These are phyloP conservation scores for Pulveroboletus frians DNA, from an alignment of 768 basidiomycete species.

Conservation along the genomic window DNA sequence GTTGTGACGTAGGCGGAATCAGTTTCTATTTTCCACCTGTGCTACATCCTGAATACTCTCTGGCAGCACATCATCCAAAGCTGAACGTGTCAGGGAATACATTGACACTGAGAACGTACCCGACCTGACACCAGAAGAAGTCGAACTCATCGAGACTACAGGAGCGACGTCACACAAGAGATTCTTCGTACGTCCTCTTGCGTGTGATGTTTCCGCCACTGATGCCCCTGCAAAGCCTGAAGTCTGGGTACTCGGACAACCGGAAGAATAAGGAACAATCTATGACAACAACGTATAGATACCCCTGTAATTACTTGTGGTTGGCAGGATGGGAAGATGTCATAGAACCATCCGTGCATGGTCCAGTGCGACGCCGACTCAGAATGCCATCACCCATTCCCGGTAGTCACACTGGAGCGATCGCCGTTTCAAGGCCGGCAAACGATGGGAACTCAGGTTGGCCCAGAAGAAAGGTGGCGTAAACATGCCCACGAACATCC, in stretches of 20 bases:
- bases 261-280: not conserved
- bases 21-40: not conserved
- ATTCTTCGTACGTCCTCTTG: conserved; percentile 21
- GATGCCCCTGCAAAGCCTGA: conserved; percentile 7
- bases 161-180: conserved; percentile 22
- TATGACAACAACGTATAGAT: not conserved
- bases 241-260: conserved; percentile 20
- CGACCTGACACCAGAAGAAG: conserved; percentile 24
- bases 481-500: no score
- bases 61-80: conserved; percentile 32
- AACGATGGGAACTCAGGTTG: no score
- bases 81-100: conserved; percentile 31
- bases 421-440: no score
- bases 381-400: no score
- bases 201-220: not conserved
- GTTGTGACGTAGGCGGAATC: conserved; percentile 28
- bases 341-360: no score
- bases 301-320: not conserved
- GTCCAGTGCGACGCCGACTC: no score
- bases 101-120: conserved; percentile 27
- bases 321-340: not conserved
- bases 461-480: no score
- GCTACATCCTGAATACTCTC: not conserved
- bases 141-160: conserved; percentile 22
- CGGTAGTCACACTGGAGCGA: no score